A percentile compares a stretch with the other conserved stretches of the same genome.
These are phyloP conservation scores for Botryotinia calthae DNA, from an alignment of 2,329 filamentous ascomycete species.

Conservation along the genomic window DNA sequence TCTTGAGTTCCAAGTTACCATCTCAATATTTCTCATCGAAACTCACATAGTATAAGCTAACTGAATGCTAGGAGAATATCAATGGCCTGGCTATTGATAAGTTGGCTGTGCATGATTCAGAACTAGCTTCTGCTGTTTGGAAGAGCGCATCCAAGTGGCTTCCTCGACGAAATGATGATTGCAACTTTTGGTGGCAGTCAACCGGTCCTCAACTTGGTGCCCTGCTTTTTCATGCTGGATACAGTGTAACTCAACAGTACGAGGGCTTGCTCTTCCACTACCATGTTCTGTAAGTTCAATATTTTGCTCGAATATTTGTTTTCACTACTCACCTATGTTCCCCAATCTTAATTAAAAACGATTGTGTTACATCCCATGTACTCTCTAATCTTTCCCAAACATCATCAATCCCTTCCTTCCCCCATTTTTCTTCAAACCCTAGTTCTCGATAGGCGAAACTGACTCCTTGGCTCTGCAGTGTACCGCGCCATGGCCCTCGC, in stretches of 20 bases:
- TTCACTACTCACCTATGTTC: background rate
- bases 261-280: slow-evolving; percentile 1
- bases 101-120: background rate
- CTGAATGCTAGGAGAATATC: background rate
- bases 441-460: background rate
- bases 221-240: background rate
- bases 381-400: background rate
- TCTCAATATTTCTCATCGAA: background rate
- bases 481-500: background rate
- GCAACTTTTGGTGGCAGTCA: background rate
- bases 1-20: background rate
- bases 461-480: background rate
- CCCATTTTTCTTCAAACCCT: background rate
- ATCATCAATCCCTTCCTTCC: background rate
- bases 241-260: background rate
- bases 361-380: background rate
- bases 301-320: background rate
- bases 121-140: background rate
- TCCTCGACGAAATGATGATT: background rate
- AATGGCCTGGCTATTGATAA: background rate
- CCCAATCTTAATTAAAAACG: background rate
- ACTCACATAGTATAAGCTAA: background rate
- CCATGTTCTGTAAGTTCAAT: background rate
- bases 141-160: background rate
- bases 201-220: slow-evolving; percentile 4